Evolutionary conservation across 2,329 filamentous ascomycete species (phyloP), one percentile per base, ranked within the genome.

Genomic region (Xylaria hypoxylon): DNA sequence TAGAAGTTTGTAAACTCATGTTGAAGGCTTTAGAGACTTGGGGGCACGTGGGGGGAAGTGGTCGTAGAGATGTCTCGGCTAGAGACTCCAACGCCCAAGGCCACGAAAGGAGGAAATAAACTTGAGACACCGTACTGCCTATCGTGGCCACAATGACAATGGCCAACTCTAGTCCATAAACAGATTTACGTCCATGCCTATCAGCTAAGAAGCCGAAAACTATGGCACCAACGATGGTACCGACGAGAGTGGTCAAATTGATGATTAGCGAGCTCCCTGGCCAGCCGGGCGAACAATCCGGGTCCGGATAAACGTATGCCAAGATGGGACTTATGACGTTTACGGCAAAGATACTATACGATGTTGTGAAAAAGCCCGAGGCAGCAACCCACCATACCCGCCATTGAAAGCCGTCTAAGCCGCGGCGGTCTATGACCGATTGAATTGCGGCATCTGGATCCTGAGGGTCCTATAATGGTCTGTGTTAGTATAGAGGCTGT

Each of bases 61-160:
- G 44, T 31, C 19, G 7, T 13, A 42, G 26, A 45, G 5, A 44
- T 15, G 2, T 26, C 15, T 4, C 3, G 0, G 42, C 51, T 8
- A 45, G 45, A 24, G 28, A 15, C 19, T 35, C 19, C 10, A 13
- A n/a, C 40, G 15, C 19, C 13, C 5, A 35, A 19, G 7, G 13
- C n/a, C 15, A 47, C n/a, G 7, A 22, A 40, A 40, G 42, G 33
- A 19, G 31, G 26, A 17, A 42, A 50, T 38, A n/a, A 33, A 48
- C 10, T 40, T 0, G 17, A 51, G 6, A 44, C 13, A 24, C 28
- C 63, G 8, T 65, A 65, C 58, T 71, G 8, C 85, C 85, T 67
- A 87, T 84, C n/a, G 85, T 87, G 17, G 84, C 86, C 8, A 86
- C 81, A 57, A 87, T 85, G 52, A 87, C 85, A 11, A 87, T 82